Conservation (phyloP, 805 yeast species). For the Metschnikowia drakensbergensis region DNA sequence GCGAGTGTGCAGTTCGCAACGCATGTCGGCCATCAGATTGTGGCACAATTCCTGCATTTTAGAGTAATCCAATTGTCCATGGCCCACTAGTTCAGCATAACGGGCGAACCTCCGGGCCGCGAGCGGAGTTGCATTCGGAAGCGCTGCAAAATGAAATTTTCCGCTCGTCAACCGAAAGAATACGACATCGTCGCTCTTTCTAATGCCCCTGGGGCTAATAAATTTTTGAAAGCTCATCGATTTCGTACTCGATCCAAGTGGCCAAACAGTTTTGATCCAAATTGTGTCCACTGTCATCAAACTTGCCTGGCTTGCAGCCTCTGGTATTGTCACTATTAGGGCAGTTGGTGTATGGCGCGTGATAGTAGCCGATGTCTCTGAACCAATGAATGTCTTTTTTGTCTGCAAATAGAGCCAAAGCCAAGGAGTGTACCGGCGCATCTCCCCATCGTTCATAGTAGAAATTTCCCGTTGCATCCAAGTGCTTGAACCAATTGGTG, state of each 20-base stretch:
- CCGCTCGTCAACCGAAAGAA: not conserved
- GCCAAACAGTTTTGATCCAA: conserved; percentile 72
- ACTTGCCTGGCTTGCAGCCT: conserved; percentile 53
- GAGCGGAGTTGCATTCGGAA: not conserved
- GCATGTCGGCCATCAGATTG: not conserved
- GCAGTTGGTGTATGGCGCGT: conserved; percentile 72
- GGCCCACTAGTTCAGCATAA: not conserved
- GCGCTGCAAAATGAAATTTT: not conserved
- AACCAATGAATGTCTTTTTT: conserved; percentile 77
- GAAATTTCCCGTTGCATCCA: conserved; percentile 74
- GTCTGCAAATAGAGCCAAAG: conserved; percentile 67
- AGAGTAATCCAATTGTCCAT: not conserved
- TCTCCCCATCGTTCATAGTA: conserved; percentile 94
- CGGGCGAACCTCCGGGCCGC: not conserved
- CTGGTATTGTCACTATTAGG: conserved; percentile 49
- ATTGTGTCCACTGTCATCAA: conserved; percentile 49
- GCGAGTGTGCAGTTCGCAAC: not conserved
- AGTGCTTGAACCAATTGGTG: conserved; percentile 53
- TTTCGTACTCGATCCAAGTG: conserved; percentile 54
- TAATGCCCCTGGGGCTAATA: not conserved
- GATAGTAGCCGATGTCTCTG: conserved; percentile 75
- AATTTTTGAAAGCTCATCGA: conserved; percentile 19
- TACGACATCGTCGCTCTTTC: not conserved
- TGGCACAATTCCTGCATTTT: not conserved
- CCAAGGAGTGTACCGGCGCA: conserved; percentile 84